These are phyloP conservation scores for Conticribra guillardii DNA, from an alignment of 108 stramenopile genomes.

Conservation along the genomic window DNA sequence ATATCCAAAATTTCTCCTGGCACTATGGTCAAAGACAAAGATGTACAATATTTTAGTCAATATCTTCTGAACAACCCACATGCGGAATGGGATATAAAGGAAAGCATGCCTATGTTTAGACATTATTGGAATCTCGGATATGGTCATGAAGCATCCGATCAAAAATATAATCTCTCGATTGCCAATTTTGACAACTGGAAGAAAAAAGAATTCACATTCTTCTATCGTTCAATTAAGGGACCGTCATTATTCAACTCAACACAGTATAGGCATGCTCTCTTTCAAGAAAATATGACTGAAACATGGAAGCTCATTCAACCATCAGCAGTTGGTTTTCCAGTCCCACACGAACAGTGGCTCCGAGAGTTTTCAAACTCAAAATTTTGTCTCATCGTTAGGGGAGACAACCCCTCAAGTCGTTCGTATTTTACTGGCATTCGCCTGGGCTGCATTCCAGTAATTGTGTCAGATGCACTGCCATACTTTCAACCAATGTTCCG, in stretches of 20 bases:
- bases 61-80: background rate
- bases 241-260: conserved; percentile 44
- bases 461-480: conserved; percentile 39
- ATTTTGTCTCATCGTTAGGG: conserved; percentile 52
- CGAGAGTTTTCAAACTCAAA: conserved; percentile 30
- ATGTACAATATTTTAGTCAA: background rate
- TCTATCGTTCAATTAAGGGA: conserved; percentile 25
- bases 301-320: background rate
- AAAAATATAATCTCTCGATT: background rate
- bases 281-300: conserved; percentile 6
- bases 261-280: conserved; percentile 33
- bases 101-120: background rate
- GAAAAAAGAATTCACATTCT: conserved; percentile 10
- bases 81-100: background rate
- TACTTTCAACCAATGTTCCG: conserved; percentile 16
- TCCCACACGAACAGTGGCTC: conserved; percentile 23
- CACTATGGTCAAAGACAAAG: conserved; percentile 9
- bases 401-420: conserved; percentile 38
- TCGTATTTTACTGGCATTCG: conserved; percentile 29
- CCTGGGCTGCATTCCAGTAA: conserved; percentile 50
- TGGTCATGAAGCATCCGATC: conserved; percentile 1
- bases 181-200: conserved; percentile 16
- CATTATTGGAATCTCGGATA: conserved; percentile 1
- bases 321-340: conserved; percentile 17
- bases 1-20: background rate